Evolutionary conservation across 2,329 filamentous ascomycete genomes (phyloP), one percentile per base, ranked within the genome.

Genomic region (Aureobasidium sp.): DNA sequence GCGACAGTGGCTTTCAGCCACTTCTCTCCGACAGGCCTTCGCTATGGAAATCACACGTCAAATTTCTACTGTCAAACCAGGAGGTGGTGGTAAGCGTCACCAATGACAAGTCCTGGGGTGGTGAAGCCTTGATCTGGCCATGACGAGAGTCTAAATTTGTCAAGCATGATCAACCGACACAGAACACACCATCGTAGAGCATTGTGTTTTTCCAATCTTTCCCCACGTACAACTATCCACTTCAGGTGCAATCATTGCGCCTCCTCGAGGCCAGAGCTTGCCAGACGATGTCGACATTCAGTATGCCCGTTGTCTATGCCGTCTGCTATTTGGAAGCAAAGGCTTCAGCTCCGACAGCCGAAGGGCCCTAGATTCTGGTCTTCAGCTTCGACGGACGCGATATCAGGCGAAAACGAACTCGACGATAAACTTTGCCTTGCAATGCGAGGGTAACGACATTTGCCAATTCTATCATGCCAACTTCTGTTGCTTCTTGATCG

Each of bases 1-100:
- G 53, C 53, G 39, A 57, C 53, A 36, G 27, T 57, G 53, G 53
- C 41, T 45, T 45, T 45, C 39, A 57, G 53, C 29, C 53, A 45
- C 53, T 31, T 22, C 41, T 27, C 20, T 34, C 17, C n/a, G 39
- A 8, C 4, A 22, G 7, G 5, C 25, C 52, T 31, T 57, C 27
- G 17, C 20, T 57, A 36, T 36, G n/a, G 3, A 2, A 15, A 17
- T 29, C 12, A 2, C 22, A 45, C 25, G 25, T 31, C 29, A 1
- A 17, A 15, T 7, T 55, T 25, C 51, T 37, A 42, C 27, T 7
- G 27, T 57, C 9, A 25, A 25, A n/a, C 53, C n/a, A 45, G 20
- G 15, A 25, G 27, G 39, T 31, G 15, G 2, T 45, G n/a, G 12
- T 22, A 7, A 14, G 45, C 53, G 41, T 57, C 27, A 34, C 36